Percentiles rank a stretch among this genome's conserved stretches.
Evolutionary conservation across 768 basidiomycete species (phyloP).

Genomic region (Suillus brevipes): DNA sequence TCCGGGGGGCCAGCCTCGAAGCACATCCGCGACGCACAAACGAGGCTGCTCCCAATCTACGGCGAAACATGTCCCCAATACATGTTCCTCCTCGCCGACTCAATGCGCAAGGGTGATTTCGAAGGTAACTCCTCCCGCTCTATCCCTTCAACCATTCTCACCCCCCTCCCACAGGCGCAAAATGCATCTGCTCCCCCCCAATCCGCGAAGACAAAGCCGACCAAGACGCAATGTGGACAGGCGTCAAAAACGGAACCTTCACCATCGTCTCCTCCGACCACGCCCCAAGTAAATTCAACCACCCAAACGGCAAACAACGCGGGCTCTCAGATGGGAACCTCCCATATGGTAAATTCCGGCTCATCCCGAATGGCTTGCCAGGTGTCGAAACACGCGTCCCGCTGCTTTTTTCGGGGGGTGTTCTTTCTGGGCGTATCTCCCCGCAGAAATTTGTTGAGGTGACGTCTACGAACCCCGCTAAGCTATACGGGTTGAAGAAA

Average conservation of each 20-base stretch:
- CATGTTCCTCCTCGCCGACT: slow-evolving; percentile 16
- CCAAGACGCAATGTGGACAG: slow-evolving; percentile 19
- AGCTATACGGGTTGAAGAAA: slow-evolving; percentile 35
- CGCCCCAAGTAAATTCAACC: slow-evolving; percentile 30
- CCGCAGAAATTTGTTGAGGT: slow-evolving; percentile 35
- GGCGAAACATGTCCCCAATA: slow-evolving; percentile 25
- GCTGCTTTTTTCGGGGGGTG: slow-evolving; percentile 32
- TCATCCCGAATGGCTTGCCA: slow-evolving; percentile 36
- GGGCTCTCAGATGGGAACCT: slow-evolving; percentile 24
- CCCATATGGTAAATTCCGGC: slow-evolving; percentile 29
- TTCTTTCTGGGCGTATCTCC: slow-evolving; percentile 30
- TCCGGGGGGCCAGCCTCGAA: slow-evolving; percentile 14
- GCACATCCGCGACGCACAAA: slow-evolving; percentile 20
- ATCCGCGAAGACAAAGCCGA: slow-evolving; percentile 17
- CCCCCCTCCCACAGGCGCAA: slow-evolving; percentile 10
- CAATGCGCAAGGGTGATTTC: slow-evolving; percentile 17
- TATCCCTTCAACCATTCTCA: too few species aligned
- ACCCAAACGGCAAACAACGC: slow-evolving; percentile 27
- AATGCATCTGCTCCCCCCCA: slow-evolving; percentile 20
- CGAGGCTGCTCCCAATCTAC: slow-evolving; percentile 20
- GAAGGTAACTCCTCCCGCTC: slow-evolving; percentile 8
- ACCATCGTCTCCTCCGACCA: slow-evolving; percentile 35
- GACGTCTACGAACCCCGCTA: slow-evolving; percentile 34
- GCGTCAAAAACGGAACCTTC: slow-evolving; percentile 24
- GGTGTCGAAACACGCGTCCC: slow-evolving; percentile 36